These are phyloP conservation scores for Pterocarpus macrocarpus DNA, from an alignment of 306 rosid species.

Conservation along the genomic window DNA sequence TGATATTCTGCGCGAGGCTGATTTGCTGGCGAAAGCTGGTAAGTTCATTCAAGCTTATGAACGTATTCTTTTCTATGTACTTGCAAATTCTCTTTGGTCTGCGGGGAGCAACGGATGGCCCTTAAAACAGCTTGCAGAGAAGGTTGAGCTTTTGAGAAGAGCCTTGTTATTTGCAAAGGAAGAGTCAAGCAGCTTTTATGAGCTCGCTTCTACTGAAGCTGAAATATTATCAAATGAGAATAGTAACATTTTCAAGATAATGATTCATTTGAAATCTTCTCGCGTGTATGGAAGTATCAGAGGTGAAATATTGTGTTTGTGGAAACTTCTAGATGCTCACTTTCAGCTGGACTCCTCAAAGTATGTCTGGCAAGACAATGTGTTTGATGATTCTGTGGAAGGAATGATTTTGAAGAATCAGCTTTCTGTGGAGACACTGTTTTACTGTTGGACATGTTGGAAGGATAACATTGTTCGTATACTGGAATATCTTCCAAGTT, in stretches of 20 bases:
- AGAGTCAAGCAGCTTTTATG: conserved; percentile 46
- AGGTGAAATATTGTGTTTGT: conserved; percentile 66
- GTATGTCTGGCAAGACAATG: conserved; percentile 56
- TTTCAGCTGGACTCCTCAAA: conserved; percentile 46
- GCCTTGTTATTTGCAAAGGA: conserved; percentile 63
- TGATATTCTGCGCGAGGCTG: conserved; percentile 52
- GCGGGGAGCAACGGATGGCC: conserved; percentile 79
- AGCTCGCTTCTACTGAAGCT: conserved; percentile 57
- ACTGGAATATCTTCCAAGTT: conserved; percentile 51
- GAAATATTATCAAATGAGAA: conserved; percentile 55
- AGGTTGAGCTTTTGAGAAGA: conserved; percentile 59
- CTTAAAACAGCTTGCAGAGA: conserved; percentile 55
- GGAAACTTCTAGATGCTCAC: conserved; percentile 75
- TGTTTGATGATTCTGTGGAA: conserved; percentile 48
- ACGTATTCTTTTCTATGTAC: conserved; percentile 56
- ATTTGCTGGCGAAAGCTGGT: conserved; percentile 68
- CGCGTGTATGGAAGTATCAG: conserved; percentile 46
- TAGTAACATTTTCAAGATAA: conserved; percentile 12
- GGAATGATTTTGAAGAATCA: conserved; percentile 42
- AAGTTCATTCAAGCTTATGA: conserved; percentile 60
- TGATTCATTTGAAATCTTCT: conserved; percentile 55
- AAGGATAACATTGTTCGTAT: conserved; percentile 57
- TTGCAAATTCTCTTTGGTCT: conserved; percentile 74
- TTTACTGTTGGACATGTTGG: conserved; percentile 79
- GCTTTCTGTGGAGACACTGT: conserved; percentile 64